phyloP scores from a whole-genome alignment of 2,329 filamentous ascomycete species.

The Botryotinia convoluta region DNA sequence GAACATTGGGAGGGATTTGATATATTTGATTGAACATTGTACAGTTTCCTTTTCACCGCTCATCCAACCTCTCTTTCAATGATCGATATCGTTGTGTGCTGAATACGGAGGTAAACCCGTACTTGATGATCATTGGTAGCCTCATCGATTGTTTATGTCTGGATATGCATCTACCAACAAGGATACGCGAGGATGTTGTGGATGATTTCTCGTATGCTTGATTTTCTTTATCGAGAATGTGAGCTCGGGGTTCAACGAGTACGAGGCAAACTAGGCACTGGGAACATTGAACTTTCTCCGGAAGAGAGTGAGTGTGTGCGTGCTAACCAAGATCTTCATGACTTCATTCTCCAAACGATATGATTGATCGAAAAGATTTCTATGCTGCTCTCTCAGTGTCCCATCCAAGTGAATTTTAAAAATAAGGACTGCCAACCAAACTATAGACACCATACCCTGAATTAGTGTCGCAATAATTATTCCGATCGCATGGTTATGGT shows the following conservation, averaged over 20 bases:
- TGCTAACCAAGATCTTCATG: not conserved
- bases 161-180: not conserved
- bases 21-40: not conserved
- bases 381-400: not conserved
- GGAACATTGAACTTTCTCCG: not conserved
- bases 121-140: conserved; percentile 6
- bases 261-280: not conserved
- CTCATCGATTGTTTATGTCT: conserved; percentile 18
- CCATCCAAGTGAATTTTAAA: not conserved
- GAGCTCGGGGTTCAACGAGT: conserved; percentile 2
- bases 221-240: not conserved
- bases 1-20: not conserved
- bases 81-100: not conserved
- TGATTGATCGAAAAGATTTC: not conserved
- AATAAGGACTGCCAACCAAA: not conserved
- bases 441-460: not conserved
- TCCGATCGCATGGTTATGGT: not conserved
- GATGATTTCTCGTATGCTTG: conserved; percentile 12
- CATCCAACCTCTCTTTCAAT: not conserved
- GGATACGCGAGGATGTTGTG: conserved; percentile 8
- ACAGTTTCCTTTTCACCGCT: conserved; percentile 10
- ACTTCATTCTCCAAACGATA: not conserved
- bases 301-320: not conserved
- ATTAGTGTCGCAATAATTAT: not conserved
- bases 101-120: not conserved